Percentiles rank a stretch among this genome's conserved stretches.
Evolutionary conservation across 225 moss, liverwort and hornwort genomes (phyloP).

Genomic region (Marchantia paleacea): DNA sequence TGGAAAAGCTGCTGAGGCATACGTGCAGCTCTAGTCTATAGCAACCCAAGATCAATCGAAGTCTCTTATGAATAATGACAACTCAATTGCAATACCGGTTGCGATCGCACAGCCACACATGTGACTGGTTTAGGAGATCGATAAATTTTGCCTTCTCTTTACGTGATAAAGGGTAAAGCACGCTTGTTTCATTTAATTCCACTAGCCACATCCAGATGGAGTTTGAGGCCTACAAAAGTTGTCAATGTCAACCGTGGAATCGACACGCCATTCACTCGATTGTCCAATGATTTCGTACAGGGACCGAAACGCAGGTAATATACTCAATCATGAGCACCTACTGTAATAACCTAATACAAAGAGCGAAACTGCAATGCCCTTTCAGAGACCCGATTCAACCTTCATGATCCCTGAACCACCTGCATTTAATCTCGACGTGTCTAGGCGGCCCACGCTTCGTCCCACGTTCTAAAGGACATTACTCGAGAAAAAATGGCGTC

Average conservation of each 20-base stretch:
- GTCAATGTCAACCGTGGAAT: not conserved
- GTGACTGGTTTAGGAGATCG: not conserved
- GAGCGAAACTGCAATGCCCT: slow-evolving; percentile 1
- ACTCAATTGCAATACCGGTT: not conserved
- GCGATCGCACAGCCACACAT: not conserved
- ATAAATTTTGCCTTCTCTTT: not conserved
- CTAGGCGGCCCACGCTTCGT: not conserved
- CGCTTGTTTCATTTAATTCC: not conserved
- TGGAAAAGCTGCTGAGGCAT: not conserved
- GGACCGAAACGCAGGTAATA: not conserved
- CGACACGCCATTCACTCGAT: not conserved
- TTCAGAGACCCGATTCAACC: not conserved
- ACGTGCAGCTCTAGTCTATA: not conserved
- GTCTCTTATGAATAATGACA: not conserved
- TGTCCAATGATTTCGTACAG: not conserved
- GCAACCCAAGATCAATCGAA: not conserved
- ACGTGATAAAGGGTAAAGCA: not conserved
- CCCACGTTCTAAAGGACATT: not conserved
- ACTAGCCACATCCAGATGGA: not conserved
- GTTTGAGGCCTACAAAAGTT: not conserved
- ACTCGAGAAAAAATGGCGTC: not conserved
- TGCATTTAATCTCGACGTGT: not conserved
- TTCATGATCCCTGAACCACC: slow-evolving; percentile 1
- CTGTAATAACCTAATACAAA: not conserved
- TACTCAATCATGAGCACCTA: not conserved